These are phyloP conservation scores for Trifolium pratense DNA, from an alignment of 306 rosid genomes.

Conservation along the genomic window DNA sequence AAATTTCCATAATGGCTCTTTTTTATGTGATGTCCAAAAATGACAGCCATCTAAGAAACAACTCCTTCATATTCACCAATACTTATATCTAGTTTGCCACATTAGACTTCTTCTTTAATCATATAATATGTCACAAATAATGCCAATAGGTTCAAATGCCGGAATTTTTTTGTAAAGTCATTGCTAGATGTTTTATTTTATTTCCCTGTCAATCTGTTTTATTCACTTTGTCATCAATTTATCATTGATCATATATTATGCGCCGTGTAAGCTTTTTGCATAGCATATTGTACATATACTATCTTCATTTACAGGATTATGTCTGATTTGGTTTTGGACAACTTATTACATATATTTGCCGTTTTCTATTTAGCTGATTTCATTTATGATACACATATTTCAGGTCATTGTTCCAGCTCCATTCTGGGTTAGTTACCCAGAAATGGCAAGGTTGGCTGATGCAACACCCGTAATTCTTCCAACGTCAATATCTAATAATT, in stretches of 20 bases:
- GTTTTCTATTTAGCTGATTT: slow-evolving; percentile 5
- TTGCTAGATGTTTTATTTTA: background rate
- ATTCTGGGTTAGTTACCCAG: slow-evolving; percentile 96
- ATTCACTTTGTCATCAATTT: slow-evolving; percentile 9
- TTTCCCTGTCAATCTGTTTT: slow-evolving; percentile 4
- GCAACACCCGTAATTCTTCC: slow-evolving; percentile 93
- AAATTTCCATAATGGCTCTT: too few relatives aligned
- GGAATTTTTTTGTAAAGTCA: slow-evolving; percentile 13
- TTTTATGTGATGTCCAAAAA: too few relatives aligned
- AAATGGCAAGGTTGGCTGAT: slow-evolving; percentile 93
- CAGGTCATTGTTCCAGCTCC: slow-evolving; percentile 99
- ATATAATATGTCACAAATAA: too few relatives aligned
- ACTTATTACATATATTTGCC: slow-evolving; percentile 3
- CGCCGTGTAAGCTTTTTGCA: background rate
- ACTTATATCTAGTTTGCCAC: too few relatives aligned
- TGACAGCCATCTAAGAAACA: too few relatives aligned
- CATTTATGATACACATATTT: slow-evolving; percentile 27
- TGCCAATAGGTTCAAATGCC: too few relatives aligned
- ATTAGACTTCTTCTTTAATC: too few relatives aligned
- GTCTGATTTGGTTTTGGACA: slow-evolving; percentile 13
- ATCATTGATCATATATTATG: background rate
- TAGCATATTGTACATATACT: background rate
- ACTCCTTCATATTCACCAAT: too few relatives aligned
- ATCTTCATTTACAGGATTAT: slow-evolving; percentile 3
- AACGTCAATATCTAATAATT: slow-evolving; percentile 64